Evolutionary conservation across 805 yeast genomes (phyloP).

Genomic region (Diddensiella caesifluorescens): DNA sequence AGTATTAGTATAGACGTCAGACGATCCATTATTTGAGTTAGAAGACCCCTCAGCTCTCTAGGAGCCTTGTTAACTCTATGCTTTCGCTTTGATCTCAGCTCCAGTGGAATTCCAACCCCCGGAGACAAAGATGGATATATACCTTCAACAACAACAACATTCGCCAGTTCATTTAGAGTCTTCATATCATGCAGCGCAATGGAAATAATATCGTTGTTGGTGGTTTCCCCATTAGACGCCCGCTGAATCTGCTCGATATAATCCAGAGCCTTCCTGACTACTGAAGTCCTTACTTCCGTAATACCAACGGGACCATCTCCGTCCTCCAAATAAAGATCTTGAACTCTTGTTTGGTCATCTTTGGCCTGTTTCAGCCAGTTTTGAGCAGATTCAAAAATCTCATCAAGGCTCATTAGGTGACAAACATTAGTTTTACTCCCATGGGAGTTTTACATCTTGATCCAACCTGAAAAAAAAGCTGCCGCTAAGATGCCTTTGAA

Average conservation of each 20-base stretch:
- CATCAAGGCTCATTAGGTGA: conserved; percentile 10
- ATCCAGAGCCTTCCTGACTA: conserved; percentile 5
- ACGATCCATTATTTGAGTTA: conserved; percentile 13
- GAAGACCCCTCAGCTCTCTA: conserved; percentile 1
- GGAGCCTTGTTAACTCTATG: neutral
- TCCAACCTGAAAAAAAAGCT: too few species aligned
- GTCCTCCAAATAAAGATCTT: neutral
- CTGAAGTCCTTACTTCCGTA: neutral
- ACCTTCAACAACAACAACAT: conserved; percentile 63
- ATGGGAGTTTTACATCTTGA: too few species aligned
- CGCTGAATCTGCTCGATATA: conserved; percentile 10
- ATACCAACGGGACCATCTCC: too few species aligned
- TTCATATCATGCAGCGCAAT: conserved; percentile 85
- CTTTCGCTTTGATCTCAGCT: conserved; percentile 48
- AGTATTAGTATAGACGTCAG: conserved; percentile 18
- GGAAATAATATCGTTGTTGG: conserved; percentile 29
- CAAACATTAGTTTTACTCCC: too few species aligned
- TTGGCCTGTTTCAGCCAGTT: conserved; percentile 15
- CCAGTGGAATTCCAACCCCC: conserved; percentile 60
- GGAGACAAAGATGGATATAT: conserved; percentile 57
- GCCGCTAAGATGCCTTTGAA: conserved; percentile 6
- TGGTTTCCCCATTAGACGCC: neutral
- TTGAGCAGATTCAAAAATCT: conserved; percentile 12
- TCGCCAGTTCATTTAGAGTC: conserved; percentile 58
- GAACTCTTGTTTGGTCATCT: neutral